These are phyloP conservation scores for Aspergillus sp. DNA, from an alignment of 2,329 filamentous ascomycete genomes.

Conservation along the genomic window DNA sequence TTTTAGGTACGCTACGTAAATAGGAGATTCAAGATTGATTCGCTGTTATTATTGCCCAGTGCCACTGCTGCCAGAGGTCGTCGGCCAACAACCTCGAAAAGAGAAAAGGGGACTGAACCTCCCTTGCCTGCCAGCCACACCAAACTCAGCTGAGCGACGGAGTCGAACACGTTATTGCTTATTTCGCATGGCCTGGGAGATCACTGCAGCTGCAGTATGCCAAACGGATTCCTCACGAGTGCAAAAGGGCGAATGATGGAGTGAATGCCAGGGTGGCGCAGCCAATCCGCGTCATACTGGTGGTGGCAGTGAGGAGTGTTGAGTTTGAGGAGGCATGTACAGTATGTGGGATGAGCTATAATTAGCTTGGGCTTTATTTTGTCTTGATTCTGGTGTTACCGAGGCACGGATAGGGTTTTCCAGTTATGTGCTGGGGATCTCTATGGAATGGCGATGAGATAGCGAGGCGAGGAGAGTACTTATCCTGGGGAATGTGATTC, in stretches of 20 bases:
- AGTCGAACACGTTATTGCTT: slow-evolving; percentile 1
- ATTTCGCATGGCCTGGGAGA: neutral
- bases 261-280: slow-evolving; percentile 11
- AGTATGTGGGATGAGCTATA: slow-evolving; percentile 15
- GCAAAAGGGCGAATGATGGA: slow-evolving; percentile 6
- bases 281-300: slow-evolving; percentile 13
- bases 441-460: neutral
- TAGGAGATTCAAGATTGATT: neutral
- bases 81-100: no score
- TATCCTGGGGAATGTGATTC: neutral
- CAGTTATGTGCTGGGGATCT: neutral
- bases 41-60: neutral
- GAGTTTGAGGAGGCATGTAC: neutral
- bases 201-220: neutral
- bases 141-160: neutral
- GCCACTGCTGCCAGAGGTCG: no score
- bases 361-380: slow-evolving; percentile 11
- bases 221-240: neutral
- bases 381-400: neutral
- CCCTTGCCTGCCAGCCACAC: neutral
- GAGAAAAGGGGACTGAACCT: neutral
- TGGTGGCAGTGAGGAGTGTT: slow-evolving; percentile 15
- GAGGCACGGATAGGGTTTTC: neutral
- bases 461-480: neutral
- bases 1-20: neutral